Evolutionary conservation across 192 early-diverging fungal species (phyloP), one percentile per base, ranked within the genome.

Genomic region (Coemansia sp.): DNA sequence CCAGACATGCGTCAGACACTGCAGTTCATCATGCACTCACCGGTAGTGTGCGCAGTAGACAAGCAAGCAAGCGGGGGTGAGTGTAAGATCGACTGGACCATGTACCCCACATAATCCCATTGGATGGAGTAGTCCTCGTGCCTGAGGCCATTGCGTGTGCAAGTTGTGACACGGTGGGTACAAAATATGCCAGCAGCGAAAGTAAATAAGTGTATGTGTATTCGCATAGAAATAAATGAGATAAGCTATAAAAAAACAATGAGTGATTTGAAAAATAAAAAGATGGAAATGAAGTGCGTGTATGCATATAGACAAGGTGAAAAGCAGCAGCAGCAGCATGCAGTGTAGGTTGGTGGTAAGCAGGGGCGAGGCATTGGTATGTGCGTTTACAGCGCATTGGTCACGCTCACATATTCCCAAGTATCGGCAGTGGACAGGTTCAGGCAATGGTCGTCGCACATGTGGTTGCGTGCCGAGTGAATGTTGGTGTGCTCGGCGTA

Each of bases 391-490:
- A 43, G 57, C 15, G 46, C 55, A 33, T 40, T 69, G 40, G 57
- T 62, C 41, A 84, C 74, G 64, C 70, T 76, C 29, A 84, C 71
- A 36, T 84, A 84, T 3, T 39, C 76, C 81, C 81, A 84, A 5
- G 81, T 79, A 27, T 73, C 74, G 34, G 44, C 65, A 5, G 81
- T 84, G 38, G 74, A 68, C 8, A 84, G 71, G 20, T 50, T 58
- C 36, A 84, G 63, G 16, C 39, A 64, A 52, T 84, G 81, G 39
- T 74, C 62, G 10, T 31, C 46, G 71, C 64, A 69, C 65, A 84
- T 70, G 66, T 84, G 81, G 68, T 79, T 84, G 39, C 81, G 76
- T 12, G 81, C 81, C n/a, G 77, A 84, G 53, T 84, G 81, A 44
- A 84, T 84, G 73, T 84, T 84, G 67, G 76, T 79, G 69, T 71